Conservation (phyloP, 805 yeast species). For the Kazachstania africana region DNA sequence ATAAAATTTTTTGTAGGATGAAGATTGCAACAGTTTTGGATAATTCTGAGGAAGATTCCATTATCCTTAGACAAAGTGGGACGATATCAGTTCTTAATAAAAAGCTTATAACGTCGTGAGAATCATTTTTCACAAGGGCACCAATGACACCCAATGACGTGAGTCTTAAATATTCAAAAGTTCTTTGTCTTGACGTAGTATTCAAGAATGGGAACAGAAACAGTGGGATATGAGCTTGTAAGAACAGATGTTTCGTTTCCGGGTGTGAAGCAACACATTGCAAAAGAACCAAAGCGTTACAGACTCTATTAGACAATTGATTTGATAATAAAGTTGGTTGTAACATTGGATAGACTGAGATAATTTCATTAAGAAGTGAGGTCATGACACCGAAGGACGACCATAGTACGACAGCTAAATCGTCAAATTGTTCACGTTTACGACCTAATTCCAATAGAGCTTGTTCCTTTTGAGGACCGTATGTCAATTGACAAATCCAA, state of each 20-base stretch:
- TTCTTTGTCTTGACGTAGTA: constrained; percentile 81
- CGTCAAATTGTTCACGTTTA: constrained; percentile 89
- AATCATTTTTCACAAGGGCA: constrained; percentile 89
- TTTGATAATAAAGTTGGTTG: constrained; percentile 81
- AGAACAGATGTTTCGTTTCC: constrained; percentile 74
- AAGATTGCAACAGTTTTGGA: constrained; percentile 95
- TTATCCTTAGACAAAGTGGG: constrained; percentile 84
- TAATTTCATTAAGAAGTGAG: constrained; percentile 75
- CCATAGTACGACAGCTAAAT: constrained; percentile 87
- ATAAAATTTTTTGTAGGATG: constrained; percentile 82
- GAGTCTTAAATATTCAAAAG: constrained; percentile 85
- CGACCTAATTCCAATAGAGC: constrained; percentile 88
- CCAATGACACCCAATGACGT: constrained; percentile 96
- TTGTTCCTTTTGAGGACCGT: constrained; percentile 86
- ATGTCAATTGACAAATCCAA: constrained; percentile 82
- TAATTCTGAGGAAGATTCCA: constrained; percentile 90
- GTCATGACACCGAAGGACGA: constrained; percentile 96
- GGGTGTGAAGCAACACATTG: constrained; percentile 96
- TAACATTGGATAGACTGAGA: constrained; percentile 78
- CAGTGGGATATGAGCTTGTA: constrained; percentile 84
- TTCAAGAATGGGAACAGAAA: constrained; percentile 89
- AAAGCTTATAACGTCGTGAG: constrained; percentile 88
- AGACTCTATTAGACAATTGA: constrained; percentile 82
- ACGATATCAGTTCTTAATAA: constrained; percentile 91
- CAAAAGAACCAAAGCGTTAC: constrained; percentile 86